phyloP scores from a whole-genome alignment of 139 green algal genomes.

The Zygnema circumcarinatum region DNA sequence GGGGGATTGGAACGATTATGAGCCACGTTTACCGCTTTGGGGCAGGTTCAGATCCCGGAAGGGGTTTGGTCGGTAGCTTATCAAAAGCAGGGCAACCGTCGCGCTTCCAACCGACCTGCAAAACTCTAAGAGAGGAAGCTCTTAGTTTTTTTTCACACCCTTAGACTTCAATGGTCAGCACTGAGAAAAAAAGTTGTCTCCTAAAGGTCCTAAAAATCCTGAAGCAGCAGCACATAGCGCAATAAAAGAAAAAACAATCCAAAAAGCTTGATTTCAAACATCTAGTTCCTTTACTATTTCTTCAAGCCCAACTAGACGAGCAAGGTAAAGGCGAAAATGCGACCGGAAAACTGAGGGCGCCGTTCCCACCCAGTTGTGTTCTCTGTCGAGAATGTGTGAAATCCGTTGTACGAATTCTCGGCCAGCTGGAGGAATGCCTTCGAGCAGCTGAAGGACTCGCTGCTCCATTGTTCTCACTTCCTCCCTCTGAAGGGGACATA shows the following conservation, averaged over 20 bases:
- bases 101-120: conserved; percentile 33
- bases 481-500: neutral
- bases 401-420: conserved; percentile 4
- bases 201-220: neutral
- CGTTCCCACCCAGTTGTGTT: conserved; percentile 32
- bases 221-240: neutral
- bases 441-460: conserved; percentile 3
- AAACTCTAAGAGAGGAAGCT: neutral
- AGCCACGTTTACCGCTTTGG: no score
- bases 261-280: neutral
- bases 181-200: no score
- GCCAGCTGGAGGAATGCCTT: conserved; percentile 17
- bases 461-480: conserved; percentile 14
- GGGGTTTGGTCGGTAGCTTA: conserved; percentile 3
- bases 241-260: neutral
- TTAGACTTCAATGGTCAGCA: no score
- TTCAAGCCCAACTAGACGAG: no score
- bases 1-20: no score
- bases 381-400: conserved; percentile 17
- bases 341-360: no score
- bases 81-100: conserved; percentile 29
- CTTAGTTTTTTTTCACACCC: neutral
- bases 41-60: no score
- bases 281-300: neutral
- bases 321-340: no score